Conservation (phyloP, 2,329 filamentous ascomycete species). For the Thermothelomyces thermophilus region DNA sequence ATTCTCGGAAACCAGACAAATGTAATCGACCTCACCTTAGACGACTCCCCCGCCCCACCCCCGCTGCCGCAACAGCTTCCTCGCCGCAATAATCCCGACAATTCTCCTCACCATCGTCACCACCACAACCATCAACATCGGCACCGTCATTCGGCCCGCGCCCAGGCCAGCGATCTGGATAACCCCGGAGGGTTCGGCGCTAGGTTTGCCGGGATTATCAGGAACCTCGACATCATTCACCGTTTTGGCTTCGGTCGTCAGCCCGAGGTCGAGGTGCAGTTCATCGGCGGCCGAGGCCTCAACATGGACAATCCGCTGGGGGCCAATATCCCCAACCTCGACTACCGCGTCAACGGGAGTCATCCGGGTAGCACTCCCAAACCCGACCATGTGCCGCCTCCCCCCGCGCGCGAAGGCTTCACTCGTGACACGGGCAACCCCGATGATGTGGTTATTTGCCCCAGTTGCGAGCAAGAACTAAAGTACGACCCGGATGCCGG, state of each 20-base stretch:
- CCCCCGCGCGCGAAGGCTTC: constrained; percentile 66
- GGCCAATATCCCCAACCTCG: constrained; percentile 28
- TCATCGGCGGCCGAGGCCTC: background rate
- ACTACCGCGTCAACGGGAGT: constrained; percentile 31
- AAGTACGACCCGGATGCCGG: constrained; percentile 57
- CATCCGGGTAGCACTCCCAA: constrained; percentile 33
- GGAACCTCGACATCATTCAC: constrained; percentile 7
- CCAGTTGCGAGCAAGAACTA: constrained; percentile 79
- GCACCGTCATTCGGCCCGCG: background rate
- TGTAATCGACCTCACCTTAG: constrained; percentile 49
- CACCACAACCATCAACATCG: background rate
- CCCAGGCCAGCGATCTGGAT: background rate
- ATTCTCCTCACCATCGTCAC: background rate
- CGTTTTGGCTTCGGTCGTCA: constrained; percentile 9
- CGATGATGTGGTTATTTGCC: constrained; percentile 70
- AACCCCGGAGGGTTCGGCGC: background rate
- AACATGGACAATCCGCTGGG: constrained; percentile 26
- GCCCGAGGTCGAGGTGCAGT: constrained; percentile 27
- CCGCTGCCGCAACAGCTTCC: constrained; percentile 3
- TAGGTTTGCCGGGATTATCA: background rate
- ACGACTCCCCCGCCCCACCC: constrained; percentile 26
- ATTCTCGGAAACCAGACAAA: constrained; percentile 30
- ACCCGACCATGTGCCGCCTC: constrained; percentile 54
- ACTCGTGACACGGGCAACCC: constrained; percentile 69
- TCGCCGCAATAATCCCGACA: background rate